These are phyloP conservation scores for Russula compacta DNA, from an alignment of 768 basidiomycete species.

Conservation along the genomic window DNA sequence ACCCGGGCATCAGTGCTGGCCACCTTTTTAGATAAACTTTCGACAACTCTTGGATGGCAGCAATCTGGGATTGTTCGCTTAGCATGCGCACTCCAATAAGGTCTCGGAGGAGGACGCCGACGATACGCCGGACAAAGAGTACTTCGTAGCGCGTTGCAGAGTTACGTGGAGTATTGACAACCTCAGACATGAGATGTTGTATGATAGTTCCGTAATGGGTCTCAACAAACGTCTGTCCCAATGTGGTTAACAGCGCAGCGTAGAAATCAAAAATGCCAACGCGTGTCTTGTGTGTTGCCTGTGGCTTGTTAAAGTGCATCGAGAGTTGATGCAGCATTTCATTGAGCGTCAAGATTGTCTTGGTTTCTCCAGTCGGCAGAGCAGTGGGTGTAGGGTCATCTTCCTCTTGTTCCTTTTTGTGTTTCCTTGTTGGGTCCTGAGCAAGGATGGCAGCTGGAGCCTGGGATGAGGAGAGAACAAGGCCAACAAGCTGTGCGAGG, in stretches of 20 bases:
- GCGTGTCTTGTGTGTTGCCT: slow-evolving; percentile 57
- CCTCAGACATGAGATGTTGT: slow-evolving; percentile 67
- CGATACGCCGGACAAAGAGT: slow-evolving; percentile 59
- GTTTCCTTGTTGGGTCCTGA: slow-evolving; percentile 47
- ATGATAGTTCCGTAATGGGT: slow-evolving; percentile 72
- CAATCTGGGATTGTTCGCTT: slow-evolving; percentile 89
- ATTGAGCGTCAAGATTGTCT: slow-evolving; percentile 56
- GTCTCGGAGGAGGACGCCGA: slow-evolving; percentile 73
- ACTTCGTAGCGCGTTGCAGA: slow-evolving; percentile 59
- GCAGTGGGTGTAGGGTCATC: slow-evolving; percentile 45
- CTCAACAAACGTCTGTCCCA: slow-evolving; percentile 77
- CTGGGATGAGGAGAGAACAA: slow-evolving; percentile 79
- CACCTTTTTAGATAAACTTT: slow-evolving; percentile 79
- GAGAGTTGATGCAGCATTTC: slow-evolving; percentile 86
- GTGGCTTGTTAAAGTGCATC: slow-evolving; percentile 66
- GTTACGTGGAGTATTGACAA: slow-evolving; percentile 54
- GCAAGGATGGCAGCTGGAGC: slow-evolving; percentile 43
- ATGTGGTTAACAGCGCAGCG: slow-evolving; percentile 58
- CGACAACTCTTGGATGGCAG: slow-evolving; percentile 80
- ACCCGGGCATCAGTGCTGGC: slow-evolving; percentile 89
- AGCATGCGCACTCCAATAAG: slow-evolving; percentile 83
- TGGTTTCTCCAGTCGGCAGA: slow-evolving; percentile 45
- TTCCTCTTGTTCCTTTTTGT: slow-evolving; percentile 50
- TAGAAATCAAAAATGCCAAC: slow-evolving; percentile 90
- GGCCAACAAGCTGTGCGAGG: slow-evolving; percentile 72